Conservation (phyloP, 2,329 filamentous ascomycete species). For the Exophiala dermatitidis region DNA sequence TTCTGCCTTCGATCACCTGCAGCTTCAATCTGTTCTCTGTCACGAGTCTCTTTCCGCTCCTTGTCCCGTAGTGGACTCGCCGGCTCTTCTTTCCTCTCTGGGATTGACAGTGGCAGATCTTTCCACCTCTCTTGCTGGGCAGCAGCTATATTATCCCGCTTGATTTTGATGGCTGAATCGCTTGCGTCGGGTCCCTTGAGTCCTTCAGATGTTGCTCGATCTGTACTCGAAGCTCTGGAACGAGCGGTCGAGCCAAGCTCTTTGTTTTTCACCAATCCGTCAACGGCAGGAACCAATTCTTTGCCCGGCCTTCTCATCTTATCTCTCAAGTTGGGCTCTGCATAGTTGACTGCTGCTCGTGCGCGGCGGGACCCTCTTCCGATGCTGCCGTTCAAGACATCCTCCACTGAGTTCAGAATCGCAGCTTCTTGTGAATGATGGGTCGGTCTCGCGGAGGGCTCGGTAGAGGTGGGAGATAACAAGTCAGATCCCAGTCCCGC, state of each 20-base stretch:
- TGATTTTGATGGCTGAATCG: constrained; percentile 14
- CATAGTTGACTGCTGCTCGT: constrained; percentile 66
- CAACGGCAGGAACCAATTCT: constrained; percentile 66
- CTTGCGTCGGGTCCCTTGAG: constrained; percentile 12
- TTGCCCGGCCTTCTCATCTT: constrained; percentile 80
- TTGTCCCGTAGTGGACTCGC: constrained; percentile 23
- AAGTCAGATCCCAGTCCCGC: constrained; percentile 13
- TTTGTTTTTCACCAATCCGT: constrained; percentile 44
- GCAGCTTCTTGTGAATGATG: constrained; percentile 21
- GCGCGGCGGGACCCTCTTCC: constrained; percentile 61
- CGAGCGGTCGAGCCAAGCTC: constrained; percentile 30
- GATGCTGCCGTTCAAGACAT: constrained; percentile 39
- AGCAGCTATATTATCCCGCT: constrained; percentile 9
- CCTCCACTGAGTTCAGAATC: constrained; percentile 25
- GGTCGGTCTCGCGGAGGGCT: constrained; percentile 19
- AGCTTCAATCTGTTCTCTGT: constrained; percentile 24
- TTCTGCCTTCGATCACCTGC: constrained; percentile 10
- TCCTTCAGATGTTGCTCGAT: constrained; percentile 17
- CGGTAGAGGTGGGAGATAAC: constrained; percentile 24
- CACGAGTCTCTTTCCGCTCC: constrained; percentile 29
- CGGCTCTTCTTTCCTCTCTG: constrained; percentile 20
- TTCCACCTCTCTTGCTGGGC: constrained; percentile 13
- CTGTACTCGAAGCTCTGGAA: constrained; percentile 11
- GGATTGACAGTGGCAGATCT: constrained; percentile 3
- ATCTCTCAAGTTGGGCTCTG: constrained; percentile 70